A percentile compares a stretch with the other conserved stretches of the same genome.
Evolutionary conservation across 2,329 filamentous ascomycete genomes (phyloP).

Genomic region (Trichoderma lentiforme): DNA sequence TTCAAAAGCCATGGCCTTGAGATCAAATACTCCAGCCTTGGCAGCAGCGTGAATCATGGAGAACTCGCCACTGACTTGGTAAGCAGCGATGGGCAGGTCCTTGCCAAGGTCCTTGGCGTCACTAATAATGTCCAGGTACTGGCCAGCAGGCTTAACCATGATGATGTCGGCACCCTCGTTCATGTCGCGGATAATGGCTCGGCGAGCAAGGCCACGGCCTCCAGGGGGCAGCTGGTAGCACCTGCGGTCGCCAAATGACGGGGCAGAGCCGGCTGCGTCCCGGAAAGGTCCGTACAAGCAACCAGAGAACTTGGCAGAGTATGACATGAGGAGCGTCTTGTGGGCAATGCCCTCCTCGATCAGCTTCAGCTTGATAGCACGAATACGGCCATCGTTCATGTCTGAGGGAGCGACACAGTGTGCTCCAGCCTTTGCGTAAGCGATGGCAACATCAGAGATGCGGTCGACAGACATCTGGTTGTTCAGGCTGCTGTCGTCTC

Average conservation of each 20-base stretch:
- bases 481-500: constrained; percentile 89
- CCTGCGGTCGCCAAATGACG: constrained; percentile 88
- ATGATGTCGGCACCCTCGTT: constrained; percentile 94
- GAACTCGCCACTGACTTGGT: constrained; percentile 95
- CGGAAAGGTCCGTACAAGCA: constrained; percentile 97
- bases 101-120: constrained; percentile 93
- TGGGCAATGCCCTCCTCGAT: constrained; percentile 94
- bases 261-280: constrained; percentile 86
- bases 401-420: constrained; percentile 97
- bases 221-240: constrained; percentile 97
- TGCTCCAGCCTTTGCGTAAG: constrained; percentile 91
- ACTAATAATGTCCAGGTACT: constrained; percentile 95
- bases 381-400: constrained; percentile 98
- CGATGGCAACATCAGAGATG: constrained; percentile 94
- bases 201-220: constrained; percentile 83
- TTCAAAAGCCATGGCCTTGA: constrained; percentile 93
- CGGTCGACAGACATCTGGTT: constrained; percentile 91
- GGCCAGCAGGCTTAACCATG: constrained; percentile 97
- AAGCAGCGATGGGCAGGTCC: constrained; percentile 89
- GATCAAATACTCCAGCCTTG: constrained; percentile 92
- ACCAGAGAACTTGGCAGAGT: constrained; percentile 95
- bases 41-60: constrained; percentile 97
- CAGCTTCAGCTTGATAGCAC: constrained; percentile 95
- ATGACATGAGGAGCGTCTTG: constrained; percentile 91
- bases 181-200: constrained; percentile 88